These are phyloP conservation scores for Geoglossum glabrum DNA, from an alignment of 495 filamentous ascomycete genomes.

Conservation along the genomic window DNA sequence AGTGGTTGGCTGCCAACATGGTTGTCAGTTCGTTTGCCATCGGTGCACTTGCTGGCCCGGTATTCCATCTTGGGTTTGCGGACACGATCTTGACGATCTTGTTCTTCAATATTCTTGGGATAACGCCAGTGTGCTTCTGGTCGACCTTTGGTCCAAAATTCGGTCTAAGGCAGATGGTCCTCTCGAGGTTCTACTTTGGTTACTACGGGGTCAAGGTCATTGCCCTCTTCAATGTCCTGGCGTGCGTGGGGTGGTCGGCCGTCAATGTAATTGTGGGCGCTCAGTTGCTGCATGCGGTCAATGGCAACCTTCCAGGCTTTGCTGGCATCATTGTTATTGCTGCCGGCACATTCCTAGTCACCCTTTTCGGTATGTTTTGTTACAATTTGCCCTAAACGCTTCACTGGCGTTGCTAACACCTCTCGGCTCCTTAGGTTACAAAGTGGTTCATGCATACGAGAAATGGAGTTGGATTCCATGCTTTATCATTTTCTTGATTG, in stretches of 20 bases:
- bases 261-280: slow-evolving; percentile 70
- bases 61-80: slow-evolving; percentile 52
- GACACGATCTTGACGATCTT: slow-evolving; percentile 58
- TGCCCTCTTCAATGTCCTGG: slow-evolving; percentile 54
- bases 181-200: slow-evolving; percentile 69
- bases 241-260: slow-evolving; percentile 58
- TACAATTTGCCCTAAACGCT: too few relatives aligned
- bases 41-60: slow-evolving; percentile 44
- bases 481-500: slow-evolving; percentile 58
- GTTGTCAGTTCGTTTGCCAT: slow-evolving; percentile 68
- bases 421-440: slow-evolving; percentile 33
- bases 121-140: slow-evolving; percentile 60
- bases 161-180: slow-evolving; percentile 67
- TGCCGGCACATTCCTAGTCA: slow-evolving; percentile 46
- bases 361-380: slow-evolving; percentile 29
- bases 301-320: slow-evolving; percentile 44
- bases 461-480: slow-evolving; percentile 63
- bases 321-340: slow-evolving; percentile 65
- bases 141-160: slow-evolving; percentile 59
- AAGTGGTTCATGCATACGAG: slow-evolving; percentile 63
- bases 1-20: slow-evolving; percentile 79
- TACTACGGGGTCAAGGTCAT: slow-evolving; percentile 53
- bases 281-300: slow-evolving; percentile 61
- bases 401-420: not conserved
- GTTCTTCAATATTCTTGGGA: slow-evolving; percentile 60